Evolutionary conservation across 169 alveolate species (phyloP), one percentile per base, ranked within the genome.

Genomic region (Eimeria necatrix): DNA sequence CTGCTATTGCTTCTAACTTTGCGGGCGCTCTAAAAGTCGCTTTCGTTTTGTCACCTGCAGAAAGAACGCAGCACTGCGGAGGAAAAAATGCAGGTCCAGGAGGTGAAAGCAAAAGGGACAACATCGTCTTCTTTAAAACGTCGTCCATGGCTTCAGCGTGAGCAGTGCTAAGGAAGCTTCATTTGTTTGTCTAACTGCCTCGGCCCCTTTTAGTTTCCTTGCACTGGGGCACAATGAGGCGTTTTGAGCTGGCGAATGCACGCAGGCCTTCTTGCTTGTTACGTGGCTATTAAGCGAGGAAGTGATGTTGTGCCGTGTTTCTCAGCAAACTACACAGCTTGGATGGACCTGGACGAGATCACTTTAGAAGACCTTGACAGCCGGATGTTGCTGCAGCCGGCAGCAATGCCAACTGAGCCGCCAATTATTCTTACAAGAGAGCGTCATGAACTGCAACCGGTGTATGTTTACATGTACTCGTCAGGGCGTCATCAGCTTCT

Each of bases 271-370:
- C 61, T 7, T 49, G 18, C 49, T 49, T n/a, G 20, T 2, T n/a
- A 52, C 8, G 49, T 46, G 64, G 64, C 64, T 76, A 6, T 46
- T 49, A 1, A 76, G 49, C 20, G 86, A 32, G 41, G 41, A 32
- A 32, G n/a, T 6, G 5, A 16, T 52, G 70, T 41, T 26, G 70
- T 56, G 76, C 46, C 74, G 89, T 20, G 76, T n/a, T 46, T 24
- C 70, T 20, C 94, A 85, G 94, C 94, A 53, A 61, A 68, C 60
- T 93, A 93, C 52, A 14, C 61, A 4, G 74, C 95, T 7, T 93
- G 95, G 96, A 59, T 74, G 84, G 93, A 85, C 46, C 81, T 48
- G 60, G 96, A 93, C 78, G 88, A 74, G 73, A 24, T 93, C 52
- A 24, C 83, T 41, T 32, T 73, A 41, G 96, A 93, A 71, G 96